These are phyloP conservation scores for Gentiana straminea DNA, from an alignment of 257 asterid species.

Conservation along the genomic window DNA sequence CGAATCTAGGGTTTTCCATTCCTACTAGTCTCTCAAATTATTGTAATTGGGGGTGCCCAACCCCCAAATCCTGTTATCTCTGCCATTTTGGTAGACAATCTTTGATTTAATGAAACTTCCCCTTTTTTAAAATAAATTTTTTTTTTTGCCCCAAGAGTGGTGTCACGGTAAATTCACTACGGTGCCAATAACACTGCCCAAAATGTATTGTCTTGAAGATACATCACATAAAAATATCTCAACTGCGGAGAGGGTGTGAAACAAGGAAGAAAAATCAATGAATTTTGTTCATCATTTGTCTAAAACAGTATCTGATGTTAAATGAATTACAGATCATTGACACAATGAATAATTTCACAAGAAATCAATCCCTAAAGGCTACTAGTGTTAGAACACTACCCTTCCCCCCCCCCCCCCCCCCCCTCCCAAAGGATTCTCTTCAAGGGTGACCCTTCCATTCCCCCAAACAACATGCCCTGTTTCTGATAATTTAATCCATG, in stretches of 20 bases:
- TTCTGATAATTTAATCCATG: constrained; percentile 17
- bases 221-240: neutral
- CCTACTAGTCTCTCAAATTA: too few species aligned
- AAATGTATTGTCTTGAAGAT: too few species aligned
- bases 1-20: too few species aligned
- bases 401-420: constrained; percentile 15
- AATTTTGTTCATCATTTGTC: constrained; percentile 34
- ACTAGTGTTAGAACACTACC: constrained; percentile 24
- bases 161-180: too few species aligned
- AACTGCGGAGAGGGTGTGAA: neutral
- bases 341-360: constrained; percentile 53
- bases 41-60: too few species aligned
- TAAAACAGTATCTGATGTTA: constrained; percentile 34
- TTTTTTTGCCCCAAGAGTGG: too few species aligned
- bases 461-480: constrained; percentile 22
- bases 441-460: constrained; percentile 21
- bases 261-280: constrained; percentile 33
- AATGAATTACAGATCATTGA: constrained; percentile 39
- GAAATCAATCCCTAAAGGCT: constrained; percentile 34
- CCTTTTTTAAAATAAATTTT: too few species aligned
- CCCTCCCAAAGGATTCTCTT: neutral
- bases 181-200: too few species aligned
- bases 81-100: too few species aligned
- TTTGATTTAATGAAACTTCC: too few species aligned
- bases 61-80: too few species aligned